Conservation (phyloP, 495 filamentous ascomycete genomes). For the Parathielavia hyrcaniae region DNA sequence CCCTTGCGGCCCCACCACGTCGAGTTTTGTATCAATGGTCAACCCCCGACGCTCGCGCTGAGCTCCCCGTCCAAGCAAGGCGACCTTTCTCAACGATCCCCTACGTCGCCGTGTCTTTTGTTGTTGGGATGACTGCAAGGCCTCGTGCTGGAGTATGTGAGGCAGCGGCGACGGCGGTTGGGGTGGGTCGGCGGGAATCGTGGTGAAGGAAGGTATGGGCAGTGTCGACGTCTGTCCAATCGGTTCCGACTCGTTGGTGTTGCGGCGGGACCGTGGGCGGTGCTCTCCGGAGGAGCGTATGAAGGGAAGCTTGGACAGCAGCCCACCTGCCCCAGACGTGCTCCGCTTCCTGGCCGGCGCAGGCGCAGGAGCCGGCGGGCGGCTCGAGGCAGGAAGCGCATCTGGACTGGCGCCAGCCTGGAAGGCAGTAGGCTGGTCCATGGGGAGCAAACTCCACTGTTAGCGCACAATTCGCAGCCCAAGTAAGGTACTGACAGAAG, state of each 20-base stretch:
- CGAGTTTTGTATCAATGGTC: conserved; percentile 39
- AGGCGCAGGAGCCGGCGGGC: conserved; percentile 18
- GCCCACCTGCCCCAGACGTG: conserved; percentile 43
- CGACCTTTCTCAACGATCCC: conserved; percentile 73
- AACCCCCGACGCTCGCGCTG: conserved; percentile 50
- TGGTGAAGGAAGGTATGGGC: conserved; percentile 26
- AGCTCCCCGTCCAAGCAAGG: conserved; percentile 63
- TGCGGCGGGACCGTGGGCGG: conserved; percentile 38
- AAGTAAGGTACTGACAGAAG: no score
- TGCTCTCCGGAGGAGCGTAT: conserved; percentile 48
- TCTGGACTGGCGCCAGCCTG: conserved; percentile 14
- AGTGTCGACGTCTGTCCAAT: conserved; percentile 22
- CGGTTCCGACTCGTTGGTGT: conserved; percentile 33
- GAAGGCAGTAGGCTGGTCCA: conserved; percentile 22
- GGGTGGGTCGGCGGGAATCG: conserved; percentile 23
- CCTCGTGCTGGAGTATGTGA: conserved; percentile 47
- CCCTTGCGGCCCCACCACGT: conserved; percentile 5
- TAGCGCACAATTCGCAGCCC: no score
- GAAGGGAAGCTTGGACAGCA: conserved; percentile 57
- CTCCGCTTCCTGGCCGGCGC: conserved; percentile 29
- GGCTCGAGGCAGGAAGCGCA: conserved; percentile 18
- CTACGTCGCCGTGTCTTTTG: conserved; percentile 68
- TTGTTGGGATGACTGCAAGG: conserved; percentile 42
- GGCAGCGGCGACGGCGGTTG: conserved; percentile 34
- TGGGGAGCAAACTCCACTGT: neutral